A percentile compares a stretch with the other conserved stretches of the same genome.
These are phyloP conservation scores for Tuctoria greenei DNA, from an alignment of 176 grass and related monocot genomes.

Conservation along the genomic window DNA sequence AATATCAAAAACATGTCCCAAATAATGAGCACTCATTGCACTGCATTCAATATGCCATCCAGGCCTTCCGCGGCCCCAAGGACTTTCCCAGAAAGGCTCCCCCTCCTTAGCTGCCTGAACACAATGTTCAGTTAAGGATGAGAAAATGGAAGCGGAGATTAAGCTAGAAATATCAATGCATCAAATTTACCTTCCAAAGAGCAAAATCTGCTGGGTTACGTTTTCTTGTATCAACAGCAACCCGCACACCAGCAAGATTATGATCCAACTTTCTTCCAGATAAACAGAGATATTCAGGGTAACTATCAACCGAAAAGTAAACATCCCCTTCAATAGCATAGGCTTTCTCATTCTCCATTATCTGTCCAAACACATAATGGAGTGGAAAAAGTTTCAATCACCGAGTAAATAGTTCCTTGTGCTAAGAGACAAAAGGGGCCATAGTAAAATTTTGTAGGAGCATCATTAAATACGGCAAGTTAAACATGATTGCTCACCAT, in stretches of 20 bases:
- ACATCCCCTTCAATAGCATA: conserved; percentile 74
- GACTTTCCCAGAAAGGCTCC: conserved; percentile 67
- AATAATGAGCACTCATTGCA: conserved; percentile 67
- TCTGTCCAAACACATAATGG: conserved; percentile 36
- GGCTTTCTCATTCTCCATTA: conserved; percentile 61
- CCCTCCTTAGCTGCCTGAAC: conserved; percentile 58
- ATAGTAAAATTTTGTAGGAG: not conserved
- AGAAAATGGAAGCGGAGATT: conserved; percentile 2
- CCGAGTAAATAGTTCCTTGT: not conserved
- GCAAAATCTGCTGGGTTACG: conserved; percentile 52
- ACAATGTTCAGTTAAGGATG: conserved; percentile 14
- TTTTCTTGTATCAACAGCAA: conserved; percentile 65
- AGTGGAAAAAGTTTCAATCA: too few species aligned
- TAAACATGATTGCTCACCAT: not conserved
- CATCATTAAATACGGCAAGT: not conserved
- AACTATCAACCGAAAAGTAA: conserved; percentile 63
- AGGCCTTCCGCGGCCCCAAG: conserved; percentile 73
- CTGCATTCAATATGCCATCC: conserved; percentile 93
- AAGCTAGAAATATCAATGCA: conserved; percentile 22
- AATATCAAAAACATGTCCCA: conserved; percentile 67
- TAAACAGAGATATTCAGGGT: conserved; percentile 56
- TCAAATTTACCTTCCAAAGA: conserved; percentile 61
- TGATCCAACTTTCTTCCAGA: conserved; percentile 58
- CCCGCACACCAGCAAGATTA: conserved; percentile 55
- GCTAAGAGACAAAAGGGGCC: not conserved